Evolutionary conservation across 371 early-diverging fungal genomes (phyloP).

Genomic region (Mortierella sp.): DNA sequence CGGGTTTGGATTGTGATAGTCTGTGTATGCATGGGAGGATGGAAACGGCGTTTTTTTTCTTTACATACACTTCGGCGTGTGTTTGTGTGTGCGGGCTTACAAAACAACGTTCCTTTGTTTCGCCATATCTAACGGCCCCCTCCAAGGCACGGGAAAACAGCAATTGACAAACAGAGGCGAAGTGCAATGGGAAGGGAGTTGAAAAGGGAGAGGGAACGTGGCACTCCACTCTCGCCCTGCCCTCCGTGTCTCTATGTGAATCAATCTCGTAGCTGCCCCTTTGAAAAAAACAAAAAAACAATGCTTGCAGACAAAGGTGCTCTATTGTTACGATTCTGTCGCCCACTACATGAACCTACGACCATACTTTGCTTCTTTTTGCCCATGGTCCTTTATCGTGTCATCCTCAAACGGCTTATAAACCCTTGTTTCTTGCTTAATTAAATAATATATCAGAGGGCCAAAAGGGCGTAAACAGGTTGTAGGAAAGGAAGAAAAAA

Average conservation of each 20-base stretch:
- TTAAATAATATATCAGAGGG: neutral
- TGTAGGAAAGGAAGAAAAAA: neutral
- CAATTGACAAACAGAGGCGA: neutral
- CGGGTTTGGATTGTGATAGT: too few relatives aligned
- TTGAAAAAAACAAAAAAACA: too few relatives aligned
- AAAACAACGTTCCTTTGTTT: too few relatives aligned
- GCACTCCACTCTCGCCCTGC: neutral
- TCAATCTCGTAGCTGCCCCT: too few relatives aligned
- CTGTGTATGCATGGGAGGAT: too few relatives aligned
- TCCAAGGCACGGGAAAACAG: too few relatives aligned
- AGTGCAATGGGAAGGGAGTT: neutral
- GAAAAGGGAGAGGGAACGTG: neutral
- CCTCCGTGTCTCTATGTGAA: neutral
- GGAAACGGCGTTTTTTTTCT: too few relatives aligned
- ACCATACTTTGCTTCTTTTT: neutral
- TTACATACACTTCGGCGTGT: too few relatives aligned
- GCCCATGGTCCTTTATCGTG: neutral
- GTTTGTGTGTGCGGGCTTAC: too few relatives aligned
- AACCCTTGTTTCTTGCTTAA: neutral
- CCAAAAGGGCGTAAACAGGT: slow-evolving; percentile 7
- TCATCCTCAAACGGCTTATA: neutral
- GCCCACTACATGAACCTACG: too few relatives aligned
- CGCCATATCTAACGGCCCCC: too few relatives aligned
- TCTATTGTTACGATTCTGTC: neutral
- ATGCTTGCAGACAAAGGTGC: neutral